Evolutionary conservation across 768 basidiomycete species (phyloP).

Genomic region (Pulveroboletus sp.): DNA sequence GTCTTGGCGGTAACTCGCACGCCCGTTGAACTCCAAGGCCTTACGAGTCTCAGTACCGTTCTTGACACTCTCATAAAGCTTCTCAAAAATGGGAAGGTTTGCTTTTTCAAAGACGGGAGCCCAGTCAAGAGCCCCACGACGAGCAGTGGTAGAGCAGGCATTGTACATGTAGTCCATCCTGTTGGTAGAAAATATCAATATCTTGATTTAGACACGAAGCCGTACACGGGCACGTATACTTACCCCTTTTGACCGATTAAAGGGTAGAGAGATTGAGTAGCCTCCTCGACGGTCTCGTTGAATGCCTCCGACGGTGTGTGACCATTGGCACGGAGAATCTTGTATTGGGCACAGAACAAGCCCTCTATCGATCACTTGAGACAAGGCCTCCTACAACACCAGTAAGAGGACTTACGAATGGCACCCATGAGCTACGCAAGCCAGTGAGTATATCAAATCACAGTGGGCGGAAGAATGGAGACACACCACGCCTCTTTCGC

Average conservation of each 20-base stretch:
- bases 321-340: slow-evolving; percentile 93
- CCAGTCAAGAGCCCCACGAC: slow-evolving; percentile 99
- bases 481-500: slow-evolving; percentile 98
- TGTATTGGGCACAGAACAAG: slow-evolving; percentile 98
- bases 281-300: slow-evolving; percentile 99
- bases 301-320: slow-evolving; percentile 98
- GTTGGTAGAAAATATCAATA: slow-evolving; percentile 4
- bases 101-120: slow-evolving; percentile 94
- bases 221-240: slow-evolving; percentile 16
- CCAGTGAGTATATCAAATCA: slow-evolving; percentile 2
- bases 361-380: slow-evolving; percentile 57
- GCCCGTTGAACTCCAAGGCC: slow-evolving; percentile 92
- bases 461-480: not conserved
- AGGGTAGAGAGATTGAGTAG: slow-evolving; percentile 98
- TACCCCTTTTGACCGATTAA: slow-evolving; percentile 93
- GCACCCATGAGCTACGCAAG: slow-evolving; percentile 82
- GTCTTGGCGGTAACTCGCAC: slow-evolving; percentile 88
- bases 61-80: slow-evolving; percentile 90
- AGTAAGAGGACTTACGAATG: slow-evolving; percentile 59
- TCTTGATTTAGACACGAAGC: not conserved
- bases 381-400: not conserved
- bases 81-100: slow-evolving; percentile 91
- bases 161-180: slow-evolving; percentile 99
- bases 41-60: slow-evolving; percentile 97
- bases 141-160: slow-evolving; percentile 98